Evolutionary conservation across 2,329 filamentous ascomycete genomes (phyloP), one percentile per base, ranked within the genome.

Genomic region (Cercospora nicotianae): DNA sequence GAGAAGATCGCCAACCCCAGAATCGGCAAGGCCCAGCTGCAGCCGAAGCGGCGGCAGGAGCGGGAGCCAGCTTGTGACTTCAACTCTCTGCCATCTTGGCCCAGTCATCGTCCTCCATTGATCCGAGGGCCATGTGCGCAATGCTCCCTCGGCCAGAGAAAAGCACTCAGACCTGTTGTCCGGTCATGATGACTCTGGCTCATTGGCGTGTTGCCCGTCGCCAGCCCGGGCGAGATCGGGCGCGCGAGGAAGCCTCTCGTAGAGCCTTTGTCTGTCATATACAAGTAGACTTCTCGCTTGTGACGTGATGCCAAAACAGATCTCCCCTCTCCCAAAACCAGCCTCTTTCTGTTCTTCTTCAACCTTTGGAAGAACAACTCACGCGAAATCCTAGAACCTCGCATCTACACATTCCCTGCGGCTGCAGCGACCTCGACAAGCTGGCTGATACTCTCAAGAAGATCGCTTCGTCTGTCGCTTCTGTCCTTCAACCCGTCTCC

Each of bases 371-470:
- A 45, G 16, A 31, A 36, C 23, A 30, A 20, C 53, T 45, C 26
- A 48, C 30, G 26, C n/a, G 16, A 23, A 23, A 7, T 45, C 48
- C 33, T 48, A 55, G 45, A 36, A 58, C 30, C 23, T 28, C 28
- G 26, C 26, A 39, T 36, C 48, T 30, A 20, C 59, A 12, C 53
- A 16, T 55, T 39, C 42, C 12, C 60, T 64, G 64, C 60, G 51
- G 30, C 57, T 59, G 53, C 62, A 64, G 62, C 28, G 12, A 39
- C 39, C 30, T 59, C 45, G 63, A 66, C 75, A 77, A 72, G 65
- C 76, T 79, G 77, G 77, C 77, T 65, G 76, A 78, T 67, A 73
- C 73, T 66, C 60, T 79, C 64, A 79, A 77, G 69, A 73, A 76
- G 71, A 70, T 77, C 57, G 73, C 75, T 58, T 72, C 75, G 16